Conservation (phyloP, 208 protist species). For the Wallacemonas collosoma region DNA sequence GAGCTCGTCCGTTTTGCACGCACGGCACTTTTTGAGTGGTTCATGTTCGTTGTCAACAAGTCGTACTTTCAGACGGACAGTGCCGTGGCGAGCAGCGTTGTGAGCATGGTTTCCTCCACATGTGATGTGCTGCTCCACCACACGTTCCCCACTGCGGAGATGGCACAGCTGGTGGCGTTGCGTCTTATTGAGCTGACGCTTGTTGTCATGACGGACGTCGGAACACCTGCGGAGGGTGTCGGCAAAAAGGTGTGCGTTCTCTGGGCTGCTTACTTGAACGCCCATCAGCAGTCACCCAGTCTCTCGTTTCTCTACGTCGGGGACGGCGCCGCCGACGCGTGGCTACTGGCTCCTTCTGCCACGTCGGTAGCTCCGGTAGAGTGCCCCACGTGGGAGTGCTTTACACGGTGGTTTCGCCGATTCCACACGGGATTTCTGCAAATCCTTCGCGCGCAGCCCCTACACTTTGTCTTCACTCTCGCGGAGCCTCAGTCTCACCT, state of each 20-base stretch:
- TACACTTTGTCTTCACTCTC: slow-evolving; percentile 7
- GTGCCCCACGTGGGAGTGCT: slow-evolving; percentile 11
- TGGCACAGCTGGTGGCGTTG: slow-evolving; percentile 38
- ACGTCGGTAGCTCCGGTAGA: neutral
- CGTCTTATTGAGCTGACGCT: slow-evolving; percentile 56
- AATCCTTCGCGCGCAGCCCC: neutral
- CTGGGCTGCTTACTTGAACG: slow-evolving; percentile 32
- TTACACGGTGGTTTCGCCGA: slow-evolving; percentile 1
- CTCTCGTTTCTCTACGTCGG: slow-evolving; percentile 8
- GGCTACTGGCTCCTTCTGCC: neutral
- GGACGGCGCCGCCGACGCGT: slow-evolving; percentile 10
- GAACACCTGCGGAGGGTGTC: slow-evolving; percentile 9
- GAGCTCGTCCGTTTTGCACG: slow-evolving; percentile 32
- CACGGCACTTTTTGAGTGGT: slow-evolving; percentile 66
- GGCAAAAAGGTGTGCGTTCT: slow-evolving; percentile 37
- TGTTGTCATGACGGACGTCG: slow-evolving; percentile 21
- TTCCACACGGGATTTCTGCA: slow-evolving; percentile 12
- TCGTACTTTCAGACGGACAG: slow-evolving; percentile 42
- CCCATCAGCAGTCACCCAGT: neutral
- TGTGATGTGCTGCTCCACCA: slow-evolving; percentile 43
- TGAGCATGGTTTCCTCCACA: slow-evolving; percentile 49
- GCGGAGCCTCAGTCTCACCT: slow-evolving; percentile 21
- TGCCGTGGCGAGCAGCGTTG: slow-evolving; percentile 29
- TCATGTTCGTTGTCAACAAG: slow-evolving; percentile 49
- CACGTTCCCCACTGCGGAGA: slow-evolving; percentile 46